Evolutionary conservation across 306 rosid genomes (phyloP).

Genomic region (Inga laurina): DNA sequence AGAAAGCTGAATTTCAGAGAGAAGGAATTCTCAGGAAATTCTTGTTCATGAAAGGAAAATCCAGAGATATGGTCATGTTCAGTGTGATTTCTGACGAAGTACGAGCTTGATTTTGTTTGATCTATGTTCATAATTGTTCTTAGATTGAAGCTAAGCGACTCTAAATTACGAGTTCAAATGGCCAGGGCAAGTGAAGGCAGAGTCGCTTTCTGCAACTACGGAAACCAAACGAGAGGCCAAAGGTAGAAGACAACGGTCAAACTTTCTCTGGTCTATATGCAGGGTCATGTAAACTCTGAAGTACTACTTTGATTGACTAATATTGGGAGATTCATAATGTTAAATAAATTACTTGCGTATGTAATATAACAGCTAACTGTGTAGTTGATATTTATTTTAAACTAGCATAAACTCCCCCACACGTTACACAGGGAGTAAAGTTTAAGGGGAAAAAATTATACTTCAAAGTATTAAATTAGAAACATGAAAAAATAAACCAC

Average conservation of each 20-base stretch:
- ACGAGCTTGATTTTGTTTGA: not conserved
- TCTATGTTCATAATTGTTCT: not conserved
- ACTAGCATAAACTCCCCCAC: no score
- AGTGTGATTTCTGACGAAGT: not conserved
- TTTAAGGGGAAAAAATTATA: no score
- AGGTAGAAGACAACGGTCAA: not conserved
- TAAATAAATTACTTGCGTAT: no score
- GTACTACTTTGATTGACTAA: no score
- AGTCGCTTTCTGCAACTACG: not conserved
- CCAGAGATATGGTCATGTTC: slow-evolving; percentile 49
- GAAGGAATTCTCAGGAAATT: slow-evolving; percentile 69
- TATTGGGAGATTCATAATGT: no score
- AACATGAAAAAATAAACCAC: no score
- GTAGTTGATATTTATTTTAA: no score
- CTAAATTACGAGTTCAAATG: not conserved
- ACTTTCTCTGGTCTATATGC: no score
- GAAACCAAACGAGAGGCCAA: not conserved
- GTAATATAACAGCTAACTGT: no score
- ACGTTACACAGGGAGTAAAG: no score
- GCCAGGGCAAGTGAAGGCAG: not conserved
- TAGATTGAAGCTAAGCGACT: not conserved
- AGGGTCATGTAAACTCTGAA: no score
- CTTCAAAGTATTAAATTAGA: no score
- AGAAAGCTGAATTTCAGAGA: slow-evolving; percentile 65
- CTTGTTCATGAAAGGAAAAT: slow-evolving; percentile 38